phyloP scores from a whole-genome alignment of 306 rosid genomes.

The Luffa acutangula region DNA sequence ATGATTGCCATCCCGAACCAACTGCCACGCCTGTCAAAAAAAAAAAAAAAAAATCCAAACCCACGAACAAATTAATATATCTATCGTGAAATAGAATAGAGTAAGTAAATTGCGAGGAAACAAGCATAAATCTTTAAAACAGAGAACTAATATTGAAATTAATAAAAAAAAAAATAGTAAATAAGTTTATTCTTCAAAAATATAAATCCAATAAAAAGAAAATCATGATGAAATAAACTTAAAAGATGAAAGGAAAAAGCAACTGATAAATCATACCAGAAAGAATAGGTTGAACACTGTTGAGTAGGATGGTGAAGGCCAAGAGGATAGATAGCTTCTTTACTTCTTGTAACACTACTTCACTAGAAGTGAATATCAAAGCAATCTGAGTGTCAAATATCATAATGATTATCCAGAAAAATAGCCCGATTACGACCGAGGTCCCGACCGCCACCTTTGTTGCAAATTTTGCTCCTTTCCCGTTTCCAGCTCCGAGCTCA shows the following conservation, averaged over 20 bases:
- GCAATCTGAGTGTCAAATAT: constrained; percentile 37
- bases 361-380: constrained; percentile 42
- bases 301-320: constrained; percentile 63
- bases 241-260: neutral
- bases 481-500: constrained; percentile 84
- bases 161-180: too few relatives aligned
- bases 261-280: constrained; percentile 29
- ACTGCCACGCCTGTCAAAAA: constrained; percentile 59
- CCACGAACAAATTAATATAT: neutral
- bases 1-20: constrained; percentile 87
- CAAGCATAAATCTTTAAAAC: too few relatives aligned
- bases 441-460: constrained; percentile 49
- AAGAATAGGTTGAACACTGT: constrained; percentile 71
- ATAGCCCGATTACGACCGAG: constrained; percentile 44
- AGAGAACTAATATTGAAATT: too few relatives aligned
- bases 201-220: neutral
- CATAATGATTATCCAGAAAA: constrained; percentile 46
- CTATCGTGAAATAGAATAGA: too few relatives aligned
- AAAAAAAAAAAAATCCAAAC: neutral
- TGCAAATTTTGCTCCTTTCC: constrained; percentile 70
- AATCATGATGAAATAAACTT: neutral
- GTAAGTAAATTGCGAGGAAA: too few relatives aligned
- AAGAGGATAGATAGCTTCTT: constrained; percentile 42
- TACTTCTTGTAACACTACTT: constrained; percentile 44
- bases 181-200: neutral